Percentiles rank a stretch among this genome's conserved stretches.
These are phyloP conservation scores for Salvia sclarea DNA, from an alignment of 305 asterid species.

Conservation along the genomic window DNA sequence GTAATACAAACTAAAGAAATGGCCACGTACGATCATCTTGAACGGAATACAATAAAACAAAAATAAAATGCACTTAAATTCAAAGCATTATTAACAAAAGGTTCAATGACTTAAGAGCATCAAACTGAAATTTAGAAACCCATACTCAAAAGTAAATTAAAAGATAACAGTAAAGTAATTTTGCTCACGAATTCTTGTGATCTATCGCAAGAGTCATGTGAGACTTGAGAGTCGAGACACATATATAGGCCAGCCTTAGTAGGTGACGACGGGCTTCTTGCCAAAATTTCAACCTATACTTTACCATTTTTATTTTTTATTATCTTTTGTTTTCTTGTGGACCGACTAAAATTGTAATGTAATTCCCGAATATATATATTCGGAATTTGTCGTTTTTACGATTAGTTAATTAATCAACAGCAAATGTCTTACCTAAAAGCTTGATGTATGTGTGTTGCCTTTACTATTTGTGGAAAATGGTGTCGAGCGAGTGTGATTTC, in stretches of 20 bases:
- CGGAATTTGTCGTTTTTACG: not conserved
- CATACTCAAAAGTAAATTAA: not conserved
- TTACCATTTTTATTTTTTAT: not conserved
- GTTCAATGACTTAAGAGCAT: not conserved
- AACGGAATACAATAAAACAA: too few relatives aligned
- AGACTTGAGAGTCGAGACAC: too few relatives aligned
- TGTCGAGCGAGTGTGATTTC: too few relatives aligned
- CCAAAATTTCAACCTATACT: not conserved
- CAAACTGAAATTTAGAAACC: not conserved
- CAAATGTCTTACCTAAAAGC: too few relatives aligned
- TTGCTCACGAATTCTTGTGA: conserved; percentile 13
- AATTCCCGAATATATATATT: not conserved
- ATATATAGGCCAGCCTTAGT: conserved; percentile 24
- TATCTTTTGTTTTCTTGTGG: not conserved
- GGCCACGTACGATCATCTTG: too few relatives aligned
- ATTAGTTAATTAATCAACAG: not conserved
- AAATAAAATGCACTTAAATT: not conserved
- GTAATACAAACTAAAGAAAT: too few relatives aligned
- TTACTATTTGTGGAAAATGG: too few relatives aligned
- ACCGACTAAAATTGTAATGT: not conserved
- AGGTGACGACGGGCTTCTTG: conserved; percentile 23
- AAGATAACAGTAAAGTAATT: not conserved
- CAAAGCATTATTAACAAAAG: not conserved
- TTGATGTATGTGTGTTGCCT: too few relatives aligned
- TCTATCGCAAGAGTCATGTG: conserved; percentile 19